These are phyloP conservation scores for Capronia epimyces DNA, from an alignment of 2,329 filamentous ascomycete species.

Conservation along the genomic window DNA sequence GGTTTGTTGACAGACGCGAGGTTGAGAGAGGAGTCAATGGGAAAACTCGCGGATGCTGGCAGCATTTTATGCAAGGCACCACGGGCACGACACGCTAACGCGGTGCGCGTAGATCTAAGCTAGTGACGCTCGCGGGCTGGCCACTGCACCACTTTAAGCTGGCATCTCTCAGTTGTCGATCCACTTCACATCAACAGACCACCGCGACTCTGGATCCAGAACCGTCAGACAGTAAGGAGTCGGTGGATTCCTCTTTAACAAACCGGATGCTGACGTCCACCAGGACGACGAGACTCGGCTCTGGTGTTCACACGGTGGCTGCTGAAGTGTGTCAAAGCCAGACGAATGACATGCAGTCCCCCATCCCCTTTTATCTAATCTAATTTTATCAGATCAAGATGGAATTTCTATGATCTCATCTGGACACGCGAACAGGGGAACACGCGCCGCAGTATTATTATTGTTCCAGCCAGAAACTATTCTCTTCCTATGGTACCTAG, in stretches of 20 bases:
- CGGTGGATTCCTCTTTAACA: conserved; percentile 13
- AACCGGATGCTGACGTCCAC: conserved; percentile 10
- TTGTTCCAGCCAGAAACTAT: no score
- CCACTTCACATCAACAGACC: conserved; percentile 15
- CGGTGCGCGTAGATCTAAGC: conserved; percentile 1
- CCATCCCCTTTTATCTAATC: background rate
- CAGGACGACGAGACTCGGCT: background rate
- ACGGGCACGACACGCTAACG: conserved; percentile 6
- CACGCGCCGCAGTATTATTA: background rate
- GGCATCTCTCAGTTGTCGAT: conserved; percentile 3
- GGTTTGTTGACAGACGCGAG: conserved; percentile 12
- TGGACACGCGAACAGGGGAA: background rate
- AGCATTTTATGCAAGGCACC: conserved; percentile 12
- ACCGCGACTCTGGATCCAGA: conserved; percentile 5
- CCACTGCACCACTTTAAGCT: conserved; percentile 2
- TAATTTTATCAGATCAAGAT: conserved; percentile 2
- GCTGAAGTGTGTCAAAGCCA: conserved; percentile 6
- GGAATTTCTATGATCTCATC: background rate
- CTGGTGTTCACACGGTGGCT: background rate
- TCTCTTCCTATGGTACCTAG: no score
- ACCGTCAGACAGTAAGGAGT: background rate
- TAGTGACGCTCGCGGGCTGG: background rate
- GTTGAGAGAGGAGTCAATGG: conserved; percentile 19
- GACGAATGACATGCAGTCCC: background rate
- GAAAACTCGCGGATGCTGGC: conserved; percentile 10